Evolutionary conservation across 73 alveolate species (phyloP).

Genomic region (Paramecium sexaurelia): DNA sequence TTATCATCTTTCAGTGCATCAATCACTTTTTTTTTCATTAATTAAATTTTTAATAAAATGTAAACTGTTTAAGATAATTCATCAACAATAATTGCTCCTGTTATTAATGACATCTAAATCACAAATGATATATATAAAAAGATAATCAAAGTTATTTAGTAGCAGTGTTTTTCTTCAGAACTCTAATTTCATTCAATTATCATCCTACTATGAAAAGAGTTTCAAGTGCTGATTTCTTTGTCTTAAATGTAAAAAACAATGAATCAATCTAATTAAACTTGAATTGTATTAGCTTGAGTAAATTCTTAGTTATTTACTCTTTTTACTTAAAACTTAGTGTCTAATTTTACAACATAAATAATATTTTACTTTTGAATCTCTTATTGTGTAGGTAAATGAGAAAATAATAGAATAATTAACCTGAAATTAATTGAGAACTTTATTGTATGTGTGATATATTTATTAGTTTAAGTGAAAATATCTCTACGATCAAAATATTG

Average conservation of each 20-base stretch:
- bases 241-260: slow-evolving; percentile 1
- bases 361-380: slow-evolving; percentile 29
- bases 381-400: not conserved
- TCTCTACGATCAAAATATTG: not conserved
- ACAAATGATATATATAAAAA: not conserved
- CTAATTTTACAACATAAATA: not conserved
- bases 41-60: not conserved
- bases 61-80: slow-evolving; percentile 5
- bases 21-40: slow-evolving; percentile 22
- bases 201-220: not conserved
- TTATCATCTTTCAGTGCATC: slow-evolving; percentile 25
- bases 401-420: no score
- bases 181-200: not conserved
- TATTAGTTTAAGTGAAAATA: not conserved
- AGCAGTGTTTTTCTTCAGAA: not conserved
- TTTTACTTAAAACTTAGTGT: not conserved
- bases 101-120: not conserved
- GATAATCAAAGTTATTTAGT: not conserved
- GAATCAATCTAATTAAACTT: not conserved
- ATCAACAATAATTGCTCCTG: not conserved
- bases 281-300: not conserved
- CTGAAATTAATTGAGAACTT: no score
- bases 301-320: not conserved
- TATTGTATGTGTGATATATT: not conserved
- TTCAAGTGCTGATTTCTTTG: not conserved